Conservation (phyloP, 768 basidiomycete species). For the Suillus tomentosus region DNA sequence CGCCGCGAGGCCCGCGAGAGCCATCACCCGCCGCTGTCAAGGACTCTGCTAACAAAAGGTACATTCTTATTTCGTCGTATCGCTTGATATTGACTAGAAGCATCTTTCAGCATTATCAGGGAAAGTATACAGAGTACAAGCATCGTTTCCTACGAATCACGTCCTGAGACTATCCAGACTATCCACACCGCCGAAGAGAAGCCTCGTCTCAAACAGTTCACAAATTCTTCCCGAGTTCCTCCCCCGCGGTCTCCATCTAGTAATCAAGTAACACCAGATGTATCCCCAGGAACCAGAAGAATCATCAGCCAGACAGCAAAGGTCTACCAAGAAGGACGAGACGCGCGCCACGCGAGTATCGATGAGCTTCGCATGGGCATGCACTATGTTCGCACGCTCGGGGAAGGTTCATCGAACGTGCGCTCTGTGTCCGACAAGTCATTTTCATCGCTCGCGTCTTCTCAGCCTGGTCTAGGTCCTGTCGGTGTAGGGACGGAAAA, state of each 20-base stretch:
- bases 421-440: constrained; percentile 45
- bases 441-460: constrained; percentile 65
- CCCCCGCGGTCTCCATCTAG: constrained; percentile 49
- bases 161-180: constrained; percentile 27
- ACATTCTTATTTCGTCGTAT: constrained; percentile 33
- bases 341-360: constrained; percentile 39
- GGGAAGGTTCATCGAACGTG: constrained; percentile 45
- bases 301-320: constrained; percentile 68
- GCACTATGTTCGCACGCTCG: constrained; percentile 70
- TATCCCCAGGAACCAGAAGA: constrained; percentile 36
- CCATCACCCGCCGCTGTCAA: constrained; percentile 22
- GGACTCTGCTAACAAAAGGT: constrained; percentile 30
- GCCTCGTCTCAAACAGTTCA: constrained; percentile 73
- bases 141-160: constrained; percentile 38
- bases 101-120: constrained; percentile 49
- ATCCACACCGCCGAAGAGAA: constrained; percentile 36
- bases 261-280: constrained; percentile 22
- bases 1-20: constrained; percentile 39
- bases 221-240: constrained; percentile 65
- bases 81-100: constrained; percentile 29
- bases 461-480: constrained; percentile 40
- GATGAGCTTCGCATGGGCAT: constrained; percentile 73
- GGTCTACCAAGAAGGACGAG: constrained; percentile 44
- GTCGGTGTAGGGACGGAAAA: constrained; percentile 29
- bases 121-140: constrained; percentile 54